Evolutionary conservation across 2,329 filamentous ascomycete genomes (phyloP), one percentile per base, ranked within the genome.

Genomic region (Penicillium sp.): DNA sequence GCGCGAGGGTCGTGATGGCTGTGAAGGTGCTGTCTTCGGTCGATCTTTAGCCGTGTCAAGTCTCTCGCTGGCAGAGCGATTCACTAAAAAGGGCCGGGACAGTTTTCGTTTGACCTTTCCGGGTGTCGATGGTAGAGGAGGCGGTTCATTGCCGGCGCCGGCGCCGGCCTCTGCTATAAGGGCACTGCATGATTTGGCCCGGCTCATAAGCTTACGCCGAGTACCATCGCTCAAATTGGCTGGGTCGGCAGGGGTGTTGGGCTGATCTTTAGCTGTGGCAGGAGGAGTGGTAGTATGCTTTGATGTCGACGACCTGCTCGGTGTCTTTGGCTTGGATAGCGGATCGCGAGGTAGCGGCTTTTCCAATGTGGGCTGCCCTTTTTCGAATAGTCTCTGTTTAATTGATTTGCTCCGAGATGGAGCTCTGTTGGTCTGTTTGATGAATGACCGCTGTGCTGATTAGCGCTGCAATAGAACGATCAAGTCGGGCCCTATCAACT

Each of bases 401-500:
- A 64, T 41, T 10, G 62, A 67, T 39, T 47, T 61, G 14, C 36
- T 39, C 42, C 57, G 62, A 14, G 45, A 33, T 12, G 45, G 28
- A 22, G 39, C n/a, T 16, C 42, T 39, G 14, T 41, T 54, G 4
- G 47, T 30, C 25, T 46, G 38, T 19, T 59, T 55, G 4, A 55
- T 41, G 25, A 60, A 59, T 11, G 58, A 63, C 14, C 58, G 50
- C 65, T 65, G 44, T 8, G 22, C 34, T 13, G 16, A 28, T 58
- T 45, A 59, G 47, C 25, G 28, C 27, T 28, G 9, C 16, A 44
- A 34, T 18, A 16, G 4, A 18, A 22, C 19, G 27, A 37, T 31
- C 14, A 27, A 13, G 22, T 25, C 22, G 22, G 33, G 28, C 6
- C 12, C n/a, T 27, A 13, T 12, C 5, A 78, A 88, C 87, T 76